A percentile compares a stretch with the other conserved stretches of the same genome.
These are phyloP conservation scores for Cercophora samala DNA, from an alignment of 495 filamentous ascomycete genomes.

Conservation along the genomic window DNA sequence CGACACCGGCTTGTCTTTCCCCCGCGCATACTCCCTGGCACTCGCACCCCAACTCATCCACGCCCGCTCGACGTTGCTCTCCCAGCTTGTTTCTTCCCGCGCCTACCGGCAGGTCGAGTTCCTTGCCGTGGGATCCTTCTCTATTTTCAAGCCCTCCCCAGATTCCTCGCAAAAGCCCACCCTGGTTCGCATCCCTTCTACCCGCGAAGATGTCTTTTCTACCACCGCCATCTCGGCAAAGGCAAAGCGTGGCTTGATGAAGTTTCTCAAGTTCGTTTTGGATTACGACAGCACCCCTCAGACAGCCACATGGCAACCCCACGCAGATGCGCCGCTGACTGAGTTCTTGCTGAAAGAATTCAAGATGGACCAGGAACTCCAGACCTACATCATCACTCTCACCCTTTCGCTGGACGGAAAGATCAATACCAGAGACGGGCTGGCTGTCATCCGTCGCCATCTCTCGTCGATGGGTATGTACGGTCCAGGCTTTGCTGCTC, in stretches of 20 bases:
- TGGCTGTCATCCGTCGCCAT: slow-evolving; percentile 74
- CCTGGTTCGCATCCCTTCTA: slow-evolving; percentile 69
- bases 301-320: slow-evolving; percentile 33
- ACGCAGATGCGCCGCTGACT: slow-evolving; percentile 51
- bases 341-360: slow-evolving; percentile 68
- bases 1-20: slow-evolving; percentile 51
- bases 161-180: slow-evolving; percentile 23
- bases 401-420: slow-evolving; percentile 64
- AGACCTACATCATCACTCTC: slow-evolving; percentile 70
- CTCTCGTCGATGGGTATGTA: slow-evolving; percentile 82
- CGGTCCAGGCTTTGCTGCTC: slow-evolving; percentile 78
- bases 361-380: slow-evolving; percentile 66
- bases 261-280: slow-evolving; percentile 75
- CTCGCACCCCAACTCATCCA: slow-evolving; percentile 87
- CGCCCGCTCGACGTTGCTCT: slow-evolving; percentile 70
- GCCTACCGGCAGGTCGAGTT: slow-evolving; percentile 89
- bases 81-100: slow-evolving; percentile 77
- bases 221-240: slow-evolving; percentile 67
- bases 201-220: slow-evolving; percentile 82
- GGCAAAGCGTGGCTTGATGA: slow-evolving; percentile 80
- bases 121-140: slow-evolving; percentile 91
- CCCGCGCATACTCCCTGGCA: slow-evolving; percentile 78
- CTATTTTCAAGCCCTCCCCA: slow-evolving; percentile 56
- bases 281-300: slow-evolving; percentile 57
- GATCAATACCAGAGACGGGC: slow-evolving; percentile 56